A percentile compares a stretch with the other conserved stretches of the same genome.
Conservation (phyloP, 306 rosid genomes). For the Lotus japonicus region DNA sequence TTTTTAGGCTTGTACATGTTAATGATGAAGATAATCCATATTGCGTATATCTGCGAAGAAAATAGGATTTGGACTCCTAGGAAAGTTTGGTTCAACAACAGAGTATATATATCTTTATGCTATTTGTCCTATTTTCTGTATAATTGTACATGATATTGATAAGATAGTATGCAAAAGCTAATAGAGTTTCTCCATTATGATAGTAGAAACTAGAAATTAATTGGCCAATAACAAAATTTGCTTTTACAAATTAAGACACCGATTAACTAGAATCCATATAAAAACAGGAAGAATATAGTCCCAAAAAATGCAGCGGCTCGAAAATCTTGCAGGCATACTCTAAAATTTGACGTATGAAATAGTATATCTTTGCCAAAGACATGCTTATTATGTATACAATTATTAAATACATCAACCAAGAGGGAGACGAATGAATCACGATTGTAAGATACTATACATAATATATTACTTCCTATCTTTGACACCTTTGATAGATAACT, state of each 20-base stretch:
- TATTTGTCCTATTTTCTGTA: conserved; percentile 1
- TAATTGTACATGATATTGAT: conserved; percentile 19
- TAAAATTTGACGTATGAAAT: no score
- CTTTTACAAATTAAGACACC: no score
- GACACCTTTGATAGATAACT: no score
- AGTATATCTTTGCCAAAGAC: no score
- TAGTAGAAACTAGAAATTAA: no score
- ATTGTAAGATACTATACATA: conserved; percentile 10
- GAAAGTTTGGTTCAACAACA: background rate
- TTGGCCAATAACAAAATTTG: no score
- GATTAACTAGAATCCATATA: no score
- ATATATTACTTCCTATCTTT: background rate
- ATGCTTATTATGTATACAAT: background rate
- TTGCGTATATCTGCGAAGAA: background rate
- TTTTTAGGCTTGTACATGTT: background rate
- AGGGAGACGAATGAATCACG: background rate
- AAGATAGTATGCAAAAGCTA: no score
- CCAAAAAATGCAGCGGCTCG: no score
- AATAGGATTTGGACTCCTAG: background rate
- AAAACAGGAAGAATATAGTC: no score
- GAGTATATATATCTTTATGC: background rate
- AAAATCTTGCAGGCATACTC: no score
- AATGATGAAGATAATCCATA: background rate
- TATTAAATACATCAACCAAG: background rate
- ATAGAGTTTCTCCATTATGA: no score